These are phyloP conservation scores for Talaromyces piceae DNA, from an alignment of 2,329 filamentous ascomycete species.

Conservation along the genomic window DNA sequence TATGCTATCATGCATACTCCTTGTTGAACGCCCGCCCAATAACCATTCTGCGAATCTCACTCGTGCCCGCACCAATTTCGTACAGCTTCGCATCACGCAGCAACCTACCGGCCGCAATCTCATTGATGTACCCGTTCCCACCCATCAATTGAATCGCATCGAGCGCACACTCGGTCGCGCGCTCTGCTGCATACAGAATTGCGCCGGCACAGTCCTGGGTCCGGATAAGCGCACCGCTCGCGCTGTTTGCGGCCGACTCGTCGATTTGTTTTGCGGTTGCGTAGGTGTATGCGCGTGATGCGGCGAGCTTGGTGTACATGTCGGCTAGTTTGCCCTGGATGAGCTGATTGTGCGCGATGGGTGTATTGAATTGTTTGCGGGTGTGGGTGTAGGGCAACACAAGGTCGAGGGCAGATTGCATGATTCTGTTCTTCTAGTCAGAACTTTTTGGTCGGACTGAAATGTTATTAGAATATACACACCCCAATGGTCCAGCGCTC, in stretches of 20 bases:
- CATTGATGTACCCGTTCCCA: constrained; percentile 93
- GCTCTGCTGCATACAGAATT: constrained; percentile 75
- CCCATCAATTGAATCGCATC: constrained; percentile 84
- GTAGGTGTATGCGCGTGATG: constrained; percentile 80
- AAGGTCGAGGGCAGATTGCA: constrained; percentile 85
- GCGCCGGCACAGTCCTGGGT: constrained; percentile 87
- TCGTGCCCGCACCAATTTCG: constrained; percentile 94
- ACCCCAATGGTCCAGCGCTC: constrained; percentile 78
- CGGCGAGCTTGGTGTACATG: constrained; percentile 93
- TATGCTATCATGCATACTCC: constrained; percentile 55
- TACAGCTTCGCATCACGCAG: constrained; percentile 76
- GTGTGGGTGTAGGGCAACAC: constrained; percentile 83
- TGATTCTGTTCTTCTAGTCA: constrained; percentile 48
- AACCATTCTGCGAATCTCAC: constrained; percentile 87
- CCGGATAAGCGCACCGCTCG: constrained; percentile 58
- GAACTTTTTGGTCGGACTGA: background rate
- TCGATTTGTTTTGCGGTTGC: constrained; percentile 72
- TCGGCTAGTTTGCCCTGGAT: constrained; percentile 89
- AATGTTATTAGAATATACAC: constrained; percentile 13
- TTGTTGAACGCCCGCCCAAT: constrained; percentile 90
- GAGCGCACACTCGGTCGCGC: constrained; percentile 33
- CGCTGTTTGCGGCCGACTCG: constrained; percentile 44
- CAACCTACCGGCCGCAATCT: constrained; percentile 82
- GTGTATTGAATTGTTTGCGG: constrained; percentile 77
- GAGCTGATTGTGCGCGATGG: constrained; percentile 87